These are phyloP conservation scores for Trichomonas tenax DNA, from an alignment of 208 protist species.

Conservation along the genomic window DNA sequence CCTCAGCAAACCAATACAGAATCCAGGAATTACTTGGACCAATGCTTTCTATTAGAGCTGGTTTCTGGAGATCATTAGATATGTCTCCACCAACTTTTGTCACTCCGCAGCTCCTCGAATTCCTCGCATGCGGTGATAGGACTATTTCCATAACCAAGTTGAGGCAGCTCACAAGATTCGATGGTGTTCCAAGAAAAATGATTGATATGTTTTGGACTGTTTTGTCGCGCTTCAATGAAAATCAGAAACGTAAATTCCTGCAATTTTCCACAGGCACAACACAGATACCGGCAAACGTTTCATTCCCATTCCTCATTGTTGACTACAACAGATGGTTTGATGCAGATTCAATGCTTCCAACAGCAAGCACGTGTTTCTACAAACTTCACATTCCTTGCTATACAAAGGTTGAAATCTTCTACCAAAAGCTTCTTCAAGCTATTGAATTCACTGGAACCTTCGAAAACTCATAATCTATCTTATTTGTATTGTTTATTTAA, in stretches of 20 bases:
- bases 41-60: neutral
- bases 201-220: neutral
- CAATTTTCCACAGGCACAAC: neutral
- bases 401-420: neutral
- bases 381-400: neutral
- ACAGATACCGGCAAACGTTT: neutral
- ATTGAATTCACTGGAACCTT: slow-evolving; percentile 10
- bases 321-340: neutral
- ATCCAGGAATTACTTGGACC: neutral
- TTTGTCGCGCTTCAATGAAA: neutral
- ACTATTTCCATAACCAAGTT: neutral
- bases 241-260: neutral
- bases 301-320: neutral
- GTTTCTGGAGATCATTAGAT: neutral
- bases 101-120: neutral
- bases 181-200: neutral
- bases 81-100: neutral
- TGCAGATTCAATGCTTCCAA: neutral
- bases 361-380: neutral
- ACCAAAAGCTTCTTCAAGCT: neutral
- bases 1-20: neutral
- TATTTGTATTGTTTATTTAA: too few relatives aligned
- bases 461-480: neutral
- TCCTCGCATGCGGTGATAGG: neutral
- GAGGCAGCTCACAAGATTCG: neutral